phyloP scores from a whole-genome alignment of 1,284 basidiomycete genomes.

The Microbotryum intermedium region DNA sequence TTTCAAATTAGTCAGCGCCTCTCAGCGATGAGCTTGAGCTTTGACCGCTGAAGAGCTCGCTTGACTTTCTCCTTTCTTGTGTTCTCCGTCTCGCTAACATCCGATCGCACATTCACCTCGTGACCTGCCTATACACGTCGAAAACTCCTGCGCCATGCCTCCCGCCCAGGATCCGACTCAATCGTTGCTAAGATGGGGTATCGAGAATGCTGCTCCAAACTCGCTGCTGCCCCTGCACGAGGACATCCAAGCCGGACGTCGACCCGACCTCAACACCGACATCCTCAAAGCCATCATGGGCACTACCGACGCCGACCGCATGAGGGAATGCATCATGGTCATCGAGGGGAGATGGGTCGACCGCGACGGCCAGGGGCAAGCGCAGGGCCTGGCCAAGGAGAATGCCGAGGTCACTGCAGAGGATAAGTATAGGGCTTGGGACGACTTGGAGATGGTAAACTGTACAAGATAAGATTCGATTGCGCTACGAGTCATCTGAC shows the following conservation, averaged over 20 bases:
- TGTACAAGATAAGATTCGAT: background rate
- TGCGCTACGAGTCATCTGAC: background rate
- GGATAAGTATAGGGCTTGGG: constrained; percentile 63
- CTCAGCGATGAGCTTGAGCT: too few species aligned
- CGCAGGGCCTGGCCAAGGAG: constrained; percentile 50
- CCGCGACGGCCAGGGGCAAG: constrained; percentile 50
- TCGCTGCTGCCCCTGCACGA: constrained; percentile 11
- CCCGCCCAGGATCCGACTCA: constrained; percentile 16
- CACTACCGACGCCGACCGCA: constrained; percentile 69
- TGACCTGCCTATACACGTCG: background rate
- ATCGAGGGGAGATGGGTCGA: constrained; percentile 56
- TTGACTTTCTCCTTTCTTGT: background rate
- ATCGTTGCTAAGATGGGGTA: constrained; percentile 30
- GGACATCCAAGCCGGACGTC: constrained; percentile 20
- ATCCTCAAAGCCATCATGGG: constrained; percentile 81
- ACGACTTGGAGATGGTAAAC: constrained; percentile 88
- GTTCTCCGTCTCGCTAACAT: background rate
- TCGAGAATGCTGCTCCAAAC: constrained; percentile 25
- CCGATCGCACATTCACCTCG: background rate
- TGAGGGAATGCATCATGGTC: constrained; percentile 73
- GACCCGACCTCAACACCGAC: constrained; percentile 53
- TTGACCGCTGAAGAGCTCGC: background rate
- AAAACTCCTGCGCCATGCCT: background rate
- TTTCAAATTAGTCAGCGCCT: background rate
- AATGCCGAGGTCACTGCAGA: constrained; percentile 56